These are phyloP conservation scores for Pythium dissimile DNA, from an alignment of 352 stramenopile species.

Conservation along the genomic window DNA sequence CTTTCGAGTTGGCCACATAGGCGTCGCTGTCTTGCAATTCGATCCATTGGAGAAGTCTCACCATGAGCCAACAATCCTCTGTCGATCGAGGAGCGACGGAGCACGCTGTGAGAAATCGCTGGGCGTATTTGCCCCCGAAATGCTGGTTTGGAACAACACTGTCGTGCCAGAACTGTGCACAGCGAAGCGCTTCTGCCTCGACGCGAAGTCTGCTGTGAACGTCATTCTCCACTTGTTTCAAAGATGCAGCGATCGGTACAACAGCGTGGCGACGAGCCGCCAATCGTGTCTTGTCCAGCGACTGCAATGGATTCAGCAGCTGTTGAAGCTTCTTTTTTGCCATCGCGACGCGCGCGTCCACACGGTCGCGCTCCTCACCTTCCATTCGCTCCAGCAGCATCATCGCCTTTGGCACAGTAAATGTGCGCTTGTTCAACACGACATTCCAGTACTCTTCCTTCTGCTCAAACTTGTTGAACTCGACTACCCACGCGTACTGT, in stretches of 20 bases:
- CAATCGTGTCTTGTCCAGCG: conserved; percentile 40
- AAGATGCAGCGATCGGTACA: conserved; percentile 12
- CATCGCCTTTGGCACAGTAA: conserved; percentile 50
- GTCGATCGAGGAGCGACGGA: conserved; percentile 22
- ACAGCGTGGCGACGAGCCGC: conserved; percentile 39
- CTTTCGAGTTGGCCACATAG: conserved; percentile 39
- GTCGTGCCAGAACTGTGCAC: conserved; percentile 65
- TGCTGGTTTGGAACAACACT: conserved; percentile 28
- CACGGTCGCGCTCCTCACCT: conserved; percentile 35
- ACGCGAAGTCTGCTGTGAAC: conserved; percentile 9
- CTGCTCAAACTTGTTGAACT: conserved; percentile 52
- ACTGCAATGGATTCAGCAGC: conserved; percentile 53
- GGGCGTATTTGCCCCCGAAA: conserved; percentile 34
- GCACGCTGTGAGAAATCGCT: conserved; percentile 38
- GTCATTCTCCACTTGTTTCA: conserved; percentile 2
- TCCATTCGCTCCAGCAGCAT: conserved; percentile 61
- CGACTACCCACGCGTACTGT: conserved; percentile 65
- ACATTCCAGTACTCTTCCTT: conserved; percentile 74
- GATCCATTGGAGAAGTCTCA: conserved; percentile 48
- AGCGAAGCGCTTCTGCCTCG: conserved; percentile 33
- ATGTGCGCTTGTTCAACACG: conserved; percentile 57
- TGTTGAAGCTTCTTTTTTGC: conserved; percentile 50
- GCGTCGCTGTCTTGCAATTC: conserved; percentile 50
- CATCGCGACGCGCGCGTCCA: conserved; percentile 52
- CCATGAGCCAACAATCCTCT: conserved; percentile 36